Conservation (phyloP, 2,329 filamentous ascomycete species). For the Pseudogymnoascus pannorum region DNA sequence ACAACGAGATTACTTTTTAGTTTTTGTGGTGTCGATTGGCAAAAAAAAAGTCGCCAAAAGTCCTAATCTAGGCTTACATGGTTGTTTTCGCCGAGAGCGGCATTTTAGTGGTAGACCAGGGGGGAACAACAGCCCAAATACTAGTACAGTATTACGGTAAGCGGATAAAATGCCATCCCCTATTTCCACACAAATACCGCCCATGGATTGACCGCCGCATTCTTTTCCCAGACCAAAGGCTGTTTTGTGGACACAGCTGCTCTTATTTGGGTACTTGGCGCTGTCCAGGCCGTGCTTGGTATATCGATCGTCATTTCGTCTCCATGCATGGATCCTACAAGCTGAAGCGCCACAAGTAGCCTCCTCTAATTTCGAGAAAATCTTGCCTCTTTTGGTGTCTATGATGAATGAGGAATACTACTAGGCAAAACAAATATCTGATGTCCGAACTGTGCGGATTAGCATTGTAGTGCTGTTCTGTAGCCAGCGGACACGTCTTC, state of each 20-base stretch:
- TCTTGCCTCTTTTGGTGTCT: not conserved
- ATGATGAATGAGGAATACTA: not conserved
- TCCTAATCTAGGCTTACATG: conserved; percentile 7
- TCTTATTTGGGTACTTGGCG: conserved; percentile 5
- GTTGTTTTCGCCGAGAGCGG: conserved; percentile 8
- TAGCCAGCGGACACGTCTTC: not conserved
- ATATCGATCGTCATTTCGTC: conserved; percentile 8
- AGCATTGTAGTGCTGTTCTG: not conserved
- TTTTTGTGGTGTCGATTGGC: not conserved
- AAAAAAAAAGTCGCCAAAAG: too few relatives aligned
- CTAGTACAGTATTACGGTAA: conserved; percentile 1
- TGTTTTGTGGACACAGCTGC: conserved; percentile 4
- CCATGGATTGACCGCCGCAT: not conserved
- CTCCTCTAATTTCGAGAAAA: not conserved
- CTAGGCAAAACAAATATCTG: not conserved
- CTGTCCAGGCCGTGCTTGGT: not conserved
- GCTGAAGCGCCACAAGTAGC: not conserved
- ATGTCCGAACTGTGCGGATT: not conserved
- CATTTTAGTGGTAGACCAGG: conserved; percentile 2
- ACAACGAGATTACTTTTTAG: not conserved
- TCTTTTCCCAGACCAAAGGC: conserved; percentile 4
- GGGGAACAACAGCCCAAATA: not conserved
- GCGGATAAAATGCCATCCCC: not conserved
- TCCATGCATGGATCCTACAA: not conserved
- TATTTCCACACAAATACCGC: not conserved